Evolutionary conservation across 1,284 basidiomycete species (phyloP), one percentile per base, ranked within the genome.

Genomic region (Trametes versicolor): DNA sequence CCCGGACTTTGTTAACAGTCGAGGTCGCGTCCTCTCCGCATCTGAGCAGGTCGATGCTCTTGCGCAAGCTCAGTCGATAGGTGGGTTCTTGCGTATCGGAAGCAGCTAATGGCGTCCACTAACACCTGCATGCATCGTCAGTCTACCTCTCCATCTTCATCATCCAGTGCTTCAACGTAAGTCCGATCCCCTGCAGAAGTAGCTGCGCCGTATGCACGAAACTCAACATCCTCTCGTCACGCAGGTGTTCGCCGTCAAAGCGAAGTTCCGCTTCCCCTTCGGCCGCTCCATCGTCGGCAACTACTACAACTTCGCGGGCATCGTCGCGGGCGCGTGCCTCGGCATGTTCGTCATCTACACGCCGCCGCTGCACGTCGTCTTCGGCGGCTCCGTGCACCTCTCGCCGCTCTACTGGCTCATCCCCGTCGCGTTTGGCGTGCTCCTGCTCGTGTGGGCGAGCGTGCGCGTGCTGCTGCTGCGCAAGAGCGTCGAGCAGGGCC

Each of bases 291-390:
- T 83, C 56, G 72, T 90, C 47, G 80, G 82, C 50, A 91, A 91
- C 79, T 80, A 81, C 65, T 88, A 84, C 79, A 91, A 90, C 76
- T 90, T 90, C 66, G 78, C 78, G 32, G 88, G 88, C n/a, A 89
- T 90, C 65, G 36, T 89, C 37, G 85, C 78, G 2, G 88, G 88
- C 34, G 88, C 86, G 15, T 83, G 83, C 62, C 78, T 91, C 19
- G 87, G 87, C 62, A 86, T 89, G 77, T 89, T 90, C 75, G 83
- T 91, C 71, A 81, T 89, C 70, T 90, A 91, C 75, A 88, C 87
- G 0, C 88, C 89, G 3, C 88, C 89, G 39, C 75, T 91, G 55
- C 87, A 88, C 71, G 84, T 87, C 68, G 88, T 90, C 15, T 90
- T 91, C 70, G 87, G 87, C 2, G 88, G 88, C 12, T 83, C 86